These are phyloP conservation scores for Magnolia kwangsiensis DNA, from an alignment of 164 flowering plant species.

Conservation along the genomic window DNA sequence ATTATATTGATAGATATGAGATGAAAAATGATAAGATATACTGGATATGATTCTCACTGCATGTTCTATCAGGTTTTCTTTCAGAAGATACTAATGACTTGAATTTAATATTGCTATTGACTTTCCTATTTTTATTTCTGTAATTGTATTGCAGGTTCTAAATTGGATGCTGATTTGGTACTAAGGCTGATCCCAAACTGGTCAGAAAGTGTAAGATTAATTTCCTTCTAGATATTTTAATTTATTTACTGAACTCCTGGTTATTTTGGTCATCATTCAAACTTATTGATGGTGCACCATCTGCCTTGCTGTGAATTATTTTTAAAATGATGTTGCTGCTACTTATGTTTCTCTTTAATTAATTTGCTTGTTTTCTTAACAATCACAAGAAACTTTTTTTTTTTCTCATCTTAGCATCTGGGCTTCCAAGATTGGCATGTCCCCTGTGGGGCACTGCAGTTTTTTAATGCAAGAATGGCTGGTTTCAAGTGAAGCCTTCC, in stretches of 20 bases:
- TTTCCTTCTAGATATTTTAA: conserved; percentile 1
- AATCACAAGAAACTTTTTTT: too few relatives aligned
- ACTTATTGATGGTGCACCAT: neutral
- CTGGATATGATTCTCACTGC: too few relatives aligned
- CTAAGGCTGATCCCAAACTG: conserved; percentile 65
- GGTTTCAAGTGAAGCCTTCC: too few relatives aligned
- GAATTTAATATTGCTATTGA: neutral
- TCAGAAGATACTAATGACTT: neutral
- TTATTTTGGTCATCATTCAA: too few relatives aligned
- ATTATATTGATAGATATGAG: too few relatives aligned
- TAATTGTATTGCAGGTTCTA: conserved; percentile 33
- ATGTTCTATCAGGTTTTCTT: neutral
- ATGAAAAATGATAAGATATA: too few relatives aligned
- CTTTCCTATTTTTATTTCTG: neutral
- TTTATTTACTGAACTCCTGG: neutral
- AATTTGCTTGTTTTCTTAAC: too few relatives aligned
- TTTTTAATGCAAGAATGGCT: too few relatives aligned
- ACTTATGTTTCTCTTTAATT: neutral
- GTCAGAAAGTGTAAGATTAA: conserved; percentile 61
- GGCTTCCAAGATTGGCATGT: too few relatives aligned
- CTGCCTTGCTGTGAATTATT: neutral
- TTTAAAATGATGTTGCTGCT: neutral
- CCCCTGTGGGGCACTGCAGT: too few relatives aligned
- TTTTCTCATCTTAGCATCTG: too few relatives aligned
- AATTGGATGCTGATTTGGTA: conserved; percentile 46